These are phyloP conservation scores for Ramularia collo-cygni DNA, from an alignment of 2,329 filamentous ascomycete genomes.

Conservation along the genomic window DNA sequence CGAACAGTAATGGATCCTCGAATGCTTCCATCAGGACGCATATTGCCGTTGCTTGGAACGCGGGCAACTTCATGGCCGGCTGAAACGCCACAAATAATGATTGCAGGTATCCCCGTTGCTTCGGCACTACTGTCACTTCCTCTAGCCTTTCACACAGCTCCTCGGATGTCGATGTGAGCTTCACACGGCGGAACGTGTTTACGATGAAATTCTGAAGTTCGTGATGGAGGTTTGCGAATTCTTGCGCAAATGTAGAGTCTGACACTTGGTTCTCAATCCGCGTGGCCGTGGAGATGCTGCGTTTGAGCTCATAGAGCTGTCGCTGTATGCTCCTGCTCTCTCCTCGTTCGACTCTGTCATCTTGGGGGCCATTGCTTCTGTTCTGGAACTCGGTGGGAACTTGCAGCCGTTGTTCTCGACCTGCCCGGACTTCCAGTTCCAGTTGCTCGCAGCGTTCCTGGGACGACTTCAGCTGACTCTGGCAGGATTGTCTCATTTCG, in stretches of 20 bases:
- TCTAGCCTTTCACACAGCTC: constrained; percentile 20
- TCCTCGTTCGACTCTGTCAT: constrained; percentile 5
- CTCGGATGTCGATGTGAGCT: constrained; percentile 34
- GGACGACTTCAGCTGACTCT: constrained; percentile 10
- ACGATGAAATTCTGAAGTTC: constrained; percentile 70
- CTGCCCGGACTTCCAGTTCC: constrained; percentile 10
- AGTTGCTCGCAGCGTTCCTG: constrained; percentile 16
- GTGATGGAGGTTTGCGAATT: constrained; percentile 55
- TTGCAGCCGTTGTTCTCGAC: constrained; percentile 6
- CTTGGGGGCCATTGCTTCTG: constrained; percentile 8
- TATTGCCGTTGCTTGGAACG: constrained; percentile 58
- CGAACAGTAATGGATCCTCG: constrained; percentile 53
- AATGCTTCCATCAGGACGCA: constrained; percentile 58
- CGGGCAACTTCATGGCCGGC: constrained; percentile 50
- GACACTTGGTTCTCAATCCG: constrained; percentile 54
- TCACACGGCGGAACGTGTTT: constrained; percentile 58
- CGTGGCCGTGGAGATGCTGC: constrained; percentile 63
- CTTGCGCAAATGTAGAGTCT: constrained; percentile 60
- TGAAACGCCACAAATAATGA: constrained; percentile 49
- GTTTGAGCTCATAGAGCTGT: constrained; percentile 62
- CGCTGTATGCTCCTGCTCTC: constrained; percentile 30
- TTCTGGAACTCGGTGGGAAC: constrained; percentile 10
- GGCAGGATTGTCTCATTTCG: constrained; percentile 8
- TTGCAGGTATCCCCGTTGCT: constrained; percentile 17
- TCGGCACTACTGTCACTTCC: constrained; percentile 16